These are phyloP conservation scores for Aphanomyces euteiches DNA, from an alignment of 352 stramenopile species.

Conservation along the genomic window DNA sequence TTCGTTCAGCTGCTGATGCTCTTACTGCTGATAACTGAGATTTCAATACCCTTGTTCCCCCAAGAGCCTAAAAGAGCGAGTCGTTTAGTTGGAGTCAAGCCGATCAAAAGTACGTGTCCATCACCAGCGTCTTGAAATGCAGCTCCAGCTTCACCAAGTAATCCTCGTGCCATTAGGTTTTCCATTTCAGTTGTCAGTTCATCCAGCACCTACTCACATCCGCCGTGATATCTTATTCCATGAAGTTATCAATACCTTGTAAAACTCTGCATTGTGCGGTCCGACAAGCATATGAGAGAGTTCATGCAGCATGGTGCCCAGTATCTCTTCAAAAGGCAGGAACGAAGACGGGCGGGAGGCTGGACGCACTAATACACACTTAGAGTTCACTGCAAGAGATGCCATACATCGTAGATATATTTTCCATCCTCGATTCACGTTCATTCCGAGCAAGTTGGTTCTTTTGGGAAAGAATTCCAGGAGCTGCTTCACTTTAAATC, in stretches of 20 bases:
- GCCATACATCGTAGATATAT: slow-evolving; percentile 62
- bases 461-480: slow-evolving; percentile 72
- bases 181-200: slow-evolving; percentile 62
- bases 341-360: slow-evolving; percentile 35
- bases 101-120: slow-evolving; percentile 37
- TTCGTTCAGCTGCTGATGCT: background rate
- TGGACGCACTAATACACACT: slow-evolving; percentile 39
- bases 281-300: slow-evolving; percentile 67
- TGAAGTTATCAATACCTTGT: slow-evolving; percentile 38
- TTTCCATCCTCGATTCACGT: slow-evolving; percentile 64
- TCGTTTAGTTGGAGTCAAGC: slow-evolving; percentile 9
- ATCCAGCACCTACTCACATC: slow-evolving; percentile 41
- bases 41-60: background rate
- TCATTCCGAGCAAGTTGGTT: slow-evolving; percentile 62
- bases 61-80: background rate
- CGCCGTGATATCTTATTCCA: slow-evolving; percentile 1
- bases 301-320: slow-evolving; percentile 71
- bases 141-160: slow-evolving; percentile 45
- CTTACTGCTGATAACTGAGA: background rate
- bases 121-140: slow-evolving; percentile 45
- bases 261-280: slow-evolving; percentile 63
- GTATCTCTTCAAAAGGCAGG: slow-evolving; percentile 51
- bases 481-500: slow-evolving; percentile 52
- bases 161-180: slow-evolving; percentile 47
- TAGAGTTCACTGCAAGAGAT: background rate